Evolutionary conservation across 306 rosid genomes (phyloP).

Genomic region (Cicer bijugum): DNA sequence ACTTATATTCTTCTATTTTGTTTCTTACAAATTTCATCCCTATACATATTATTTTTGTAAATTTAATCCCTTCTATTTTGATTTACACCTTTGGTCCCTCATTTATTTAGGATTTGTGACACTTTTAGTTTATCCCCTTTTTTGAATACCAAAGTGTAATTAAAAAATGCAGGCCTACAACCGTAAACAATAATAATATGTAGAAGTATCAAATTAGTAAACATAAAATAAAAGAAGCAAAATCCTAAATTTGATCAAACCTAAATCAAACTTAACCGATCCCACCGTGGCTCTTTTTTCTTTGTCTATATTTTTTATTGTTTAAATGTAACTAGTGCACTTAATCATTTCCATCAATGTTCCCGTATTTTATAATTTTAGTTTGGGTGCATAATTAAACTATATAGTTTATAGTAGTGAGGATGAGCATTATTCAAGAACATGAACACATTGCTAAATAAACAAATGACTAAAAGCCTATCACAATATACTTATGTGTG

Average conservation of each 20-base stretch:
- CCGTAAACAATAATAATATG: too few species aligned
- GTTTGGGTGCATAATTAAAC: slow-evolving; percentile 20
- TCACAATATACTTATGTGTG: slow-evolving; percentile 55
- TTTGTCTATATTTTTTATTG: background rate
- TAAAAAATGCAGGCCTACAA: too few species aligned
- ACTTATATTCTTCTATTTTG: too few species aligned
- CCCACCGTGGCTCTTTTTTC: background rate
- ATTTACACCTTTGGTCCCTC: too few species aligned
- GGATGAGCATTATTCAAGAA: slow-evolving; percentile 45
- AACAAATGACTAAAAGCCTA: slow-evolving; percentile 56
- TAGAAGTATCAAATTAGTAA: too few species aligned
- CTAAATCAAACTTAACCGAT: background rate
- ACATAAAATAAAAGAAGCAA: too few species aligned
- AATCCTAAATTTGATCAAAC: background rate
- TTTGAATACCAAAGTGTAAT: too few species aligned
- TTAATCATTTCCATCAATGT: slow-evolving; percentile 32
- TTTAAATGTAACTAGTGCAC: slow-evolving; percentile 3
- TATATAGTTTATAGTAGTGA: background rate
- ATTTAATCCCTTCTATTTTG: too few species aligned
- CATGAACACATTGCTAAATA: slow-evolving; percentile 48
- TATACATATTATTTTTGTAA: too few species aligned
- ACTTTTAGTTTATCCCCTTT: too few species aligned
- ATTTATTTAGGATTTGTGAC: too few species aligned
- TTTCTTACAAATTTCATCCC: too few species aligned
- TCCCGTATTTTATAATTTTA: slow-evolving; percentile 12